A percentile compares a stretch with the other conserved stretches of the same genome.
phyloP scores from a whole-genome alignment of 352 stramenopile genomes.

The Phytophthora hybrid region DNA sequence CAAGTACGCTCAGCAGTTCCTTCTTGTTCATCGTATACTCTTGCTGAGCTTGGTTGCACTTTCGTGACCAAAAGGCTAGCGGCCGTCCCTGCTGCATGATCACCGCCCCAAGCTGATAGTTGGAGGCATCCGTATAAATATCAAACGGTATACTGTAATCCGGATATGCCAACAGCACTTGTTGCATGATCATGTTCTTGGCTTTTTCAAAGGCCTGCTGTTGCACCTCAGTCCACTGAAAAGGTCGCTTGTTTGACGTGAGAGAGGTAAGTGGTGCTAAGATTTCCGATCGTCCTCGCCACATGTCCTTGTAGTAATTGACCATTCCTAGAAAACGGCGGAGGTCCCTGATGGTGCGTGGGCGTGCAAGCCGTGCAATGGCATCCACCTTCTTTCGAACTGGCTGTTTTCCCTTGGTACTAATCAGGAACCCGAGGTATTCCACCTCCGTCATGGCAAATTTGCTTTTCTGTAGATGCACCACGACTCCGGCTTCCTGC shows the following conservation, averaged over 20 bases:
- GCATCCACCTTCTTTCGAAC: constrained; percentile 3
- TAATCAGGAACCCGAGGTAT: constrained; percentile 1
- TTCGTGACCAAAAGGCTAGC: constrained; percentile 5
- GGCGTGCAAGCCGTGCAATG: background rate
- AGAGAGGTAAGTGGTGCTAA: constrained; percentile 1
- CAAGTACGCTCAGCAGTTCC: background rate
- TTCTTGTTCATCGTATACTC: constrained; percentile 6
- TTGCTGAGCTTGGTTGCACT: background rate
- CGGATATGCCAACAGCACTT: constrained; percentile 1
- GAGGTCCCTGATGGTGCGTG: background rate
- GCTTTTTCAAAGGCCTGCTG: constrained; percentile 2
- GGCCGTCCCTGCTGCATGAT: constrained; percentile 3
- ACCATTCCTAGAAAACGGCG: constrained; percentile 6
- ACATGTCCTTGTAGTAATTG: constrained; percentile 20
- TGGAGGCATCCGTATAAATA: constrained; percentile 8
- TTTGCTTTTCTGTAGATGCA: constrained; percentile 13
- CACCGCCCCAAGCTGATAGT: background rate
- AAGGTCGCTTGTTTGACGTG: background rate
- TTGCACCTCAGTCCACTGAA: background rate
- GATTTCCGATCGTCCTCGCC: background rate
- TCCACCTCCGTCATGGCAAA: constrained; percentile 4
- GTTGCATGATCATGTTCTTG: background rate
- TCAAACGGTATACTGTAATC: constrained; percentile 1
- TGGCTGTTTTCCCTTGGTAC: background rate
- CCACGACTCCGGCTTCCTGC: background rate